These are phyloP conservation scores for Pseudovirgaria hyperparasitica DNA, from an alignment of 2,329 filamentous ascomycete genomes.

Conservation along the genomic window DNA sequence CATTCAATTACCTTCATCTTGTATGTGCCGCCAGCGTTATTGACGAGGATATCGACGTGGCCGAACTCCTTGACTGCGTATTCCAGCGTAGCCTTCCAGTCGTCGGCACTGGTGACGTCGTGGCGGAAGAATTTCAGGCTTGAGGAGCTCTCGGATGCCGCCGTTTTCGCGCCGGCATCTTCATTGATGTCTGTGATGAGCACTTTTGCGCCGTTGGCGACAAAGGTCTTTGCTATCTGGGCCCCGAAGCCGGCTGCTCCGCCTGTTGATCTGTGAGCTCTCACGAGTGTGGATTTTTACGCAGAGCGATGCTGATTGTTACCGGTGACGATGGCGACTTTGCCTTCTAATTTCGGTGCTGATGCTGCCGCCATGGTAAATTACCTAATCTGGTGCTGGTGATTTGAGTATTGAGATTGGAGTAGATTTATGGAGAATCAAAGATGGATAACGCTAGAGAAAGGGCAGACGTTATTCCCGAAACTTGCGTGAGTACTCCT, in stretches of 20 bases:
- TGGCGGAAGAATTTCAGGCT: conserved; percentile 25
- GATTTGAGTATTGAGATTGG: too few relatives aligned
- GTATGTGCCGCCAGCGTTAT: conserved; percentile 47
- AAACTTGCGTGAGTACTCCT: too few relatives aligned
- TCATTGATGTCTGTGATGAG: conserved; percentile 50
- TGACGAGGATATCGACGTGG: conserved; percentile 46
- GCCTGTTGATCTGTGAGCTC: conserved; percentile 22
- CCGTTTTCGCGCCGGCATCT: conserved; percentile 36
- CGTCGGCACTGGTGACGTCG: conserved; percentile 40
- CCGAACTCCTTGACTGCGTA: conserved; percentile 40
- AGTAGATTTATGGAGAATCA: too few relatives aligned
- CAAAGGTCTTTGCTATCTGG: conserved; percentile 47
- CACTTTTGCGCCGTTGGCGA: conserved; percentile 46
- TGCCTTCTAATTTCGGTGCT: conserved; percentile 33
- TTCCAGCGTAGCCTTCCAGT: conserved; percentile 41
- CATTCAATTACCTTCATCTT: conserved; percentile 22
- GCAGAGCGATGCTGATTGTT: conserved; percentile 12
- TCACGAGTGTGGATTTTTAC: conserved; percentile 9
- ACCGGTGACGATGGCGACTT: conserved; percentile 46
- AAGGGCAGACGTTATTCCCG: too few relatives aligned
- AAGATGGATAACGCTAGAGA: too few relatives aligned
- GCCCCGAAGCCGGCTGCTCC: conserved; percentile 52
- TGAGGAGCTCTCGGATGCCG: conserved; percentile 27
- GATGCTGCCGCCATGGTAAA: too few relatives aligned
- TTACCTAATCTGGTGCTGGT: too few relatives aligned